Evolutionary conservation across 2,329 filamentous ascomycete genomes (phyloP).

Genomic region (Neofusicoccum umdonicola): DNA sequence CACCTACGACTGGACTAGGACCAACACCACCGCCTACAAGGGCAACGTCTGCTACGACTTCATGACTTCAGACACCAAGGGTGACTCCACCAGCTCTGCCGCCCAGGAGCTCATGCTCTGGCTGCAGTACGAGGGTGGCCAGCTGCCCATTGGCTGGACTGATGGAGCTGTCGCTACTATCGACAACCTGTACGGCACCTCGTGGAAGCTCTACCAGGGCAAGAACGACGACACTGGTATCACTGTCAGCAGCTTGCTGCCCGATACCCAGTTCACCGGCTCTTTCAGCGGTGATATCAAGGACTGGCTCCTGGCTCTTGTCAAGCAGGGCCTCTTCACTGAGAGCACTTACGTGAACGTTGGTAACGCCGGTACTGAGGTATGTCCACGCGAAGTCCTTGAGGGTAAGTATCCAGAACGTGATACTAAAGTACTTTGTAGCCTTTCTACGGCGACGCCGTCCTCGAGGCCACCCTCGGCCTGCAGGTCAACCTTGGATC

Average conservation of each 20-base stretch:
- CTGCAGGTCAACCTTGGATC: conserved; percentile 21
- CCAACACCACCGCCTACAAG: conserved; percentile 1
- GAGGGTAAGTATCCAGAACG: too few species aligned
- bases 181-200: conserved; percentile 15
- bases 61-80: conserved; percentile 44
- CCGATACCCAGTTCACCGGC: conserved; percentile 39
- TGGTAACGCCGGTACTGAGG: conserved; percentile 39
- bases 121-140: conserved; percentile 42
- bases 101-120: conserved; percentile 48
- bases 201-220: conserved; percentile 45
- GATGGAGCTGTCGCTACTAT: conserved; percentile 34
- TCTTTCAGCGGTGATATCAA: conserved; percentile 41
- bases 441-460: conserved; percentile 25
- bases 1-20: conserved; percentile 38
- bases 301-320: conserved; percentile 42
- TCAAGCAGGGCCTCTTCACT: conserved; percentile 34
- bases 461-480: conserved; percentile 24
- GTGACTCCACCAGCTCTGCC: conserved; percentile 40
- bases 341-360: conserved; percentile 43
- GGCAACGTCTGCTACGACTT: conserved; percentile 46
- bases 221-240: conserved; percentile 44
- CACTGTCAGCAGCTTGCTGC: conserved; percentile 41
- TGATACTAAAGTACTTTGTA: not conserved
- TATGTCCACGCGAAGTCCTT: not conserved
- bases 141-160: conserved; percentile 45